phyloP scores from a whole-genome alignment of 805 yeast genomes.

The Saccharomycopsis fermentans region DNA sequence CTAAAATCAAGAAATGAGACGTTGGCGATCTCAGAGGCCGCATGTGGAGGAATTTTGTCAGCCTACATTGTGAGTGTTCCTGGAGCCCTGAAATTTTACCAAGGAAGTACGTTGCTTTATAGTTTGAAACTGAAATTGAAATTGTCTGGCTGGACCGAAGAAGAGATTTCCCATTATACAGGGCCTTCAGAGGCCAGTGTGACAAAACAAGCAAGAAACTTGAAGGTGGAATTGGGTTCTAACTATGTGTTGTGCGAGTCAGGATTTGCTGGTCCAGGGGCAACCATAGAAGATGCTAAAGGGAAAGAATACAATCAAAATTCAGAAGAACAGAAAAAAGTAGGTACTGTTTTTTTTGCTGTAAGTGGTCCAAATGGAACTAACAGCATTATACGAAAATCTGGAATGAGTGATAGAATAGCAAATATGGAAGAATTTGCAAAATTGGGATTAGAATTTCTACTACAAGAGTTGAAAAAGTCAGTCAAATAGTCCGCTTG shows the following conservation, averaged over 20 bases:
- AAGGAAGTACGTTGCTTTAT: conserved; percentile 77
- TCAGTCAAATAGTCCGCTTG: background rate
- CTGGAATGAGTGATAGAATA: conserved; percentile 44
- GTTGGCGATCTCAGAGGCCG: conserved; percentile 75
- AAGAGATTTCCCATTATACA: conserved; percentile 61
- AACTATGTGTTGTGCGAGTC: conserved; percentile 77
- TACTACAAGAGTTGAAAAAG: conserved; percentile 38
- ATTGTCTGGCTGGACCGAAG: conserved; percentile 67
- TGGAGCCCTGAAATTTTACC: conserved; percentile 75
- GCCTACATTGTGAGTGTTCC: conserved; percentile 75
- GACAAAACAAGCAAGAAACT: conserved; percentile 62
- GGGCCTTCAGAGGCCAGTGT: conserved; percentile 79
- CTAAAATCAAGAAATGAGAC: conserved; percentile 49
- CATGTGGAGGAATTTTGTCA: conserved; percentile 80
- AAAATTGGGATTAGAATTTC: conserved; percentile 47
- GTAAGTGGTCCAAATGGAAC: conserved; percentile 57
- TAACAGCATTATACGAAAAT: conserved; percentile 33
- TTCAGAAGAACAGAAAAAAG: conserved; percentile 6
- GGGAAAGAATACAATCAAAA: background rate
- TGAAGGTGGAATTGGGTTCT: conserved; percentile 71
- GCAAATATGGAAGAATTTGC: conserved; percentile 74
- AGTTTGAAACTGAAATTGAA: conserved; percentile 65
- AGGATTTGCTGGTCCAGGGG: conserved; percentile 75
- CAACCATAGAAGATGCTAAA: conserved; percentile 23
- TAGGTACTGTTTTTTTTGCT: conserved; percentile 67